phyloP scores from a whole-genome alignment of 306 rosid species.

The Mimosa pudica region DNA sequence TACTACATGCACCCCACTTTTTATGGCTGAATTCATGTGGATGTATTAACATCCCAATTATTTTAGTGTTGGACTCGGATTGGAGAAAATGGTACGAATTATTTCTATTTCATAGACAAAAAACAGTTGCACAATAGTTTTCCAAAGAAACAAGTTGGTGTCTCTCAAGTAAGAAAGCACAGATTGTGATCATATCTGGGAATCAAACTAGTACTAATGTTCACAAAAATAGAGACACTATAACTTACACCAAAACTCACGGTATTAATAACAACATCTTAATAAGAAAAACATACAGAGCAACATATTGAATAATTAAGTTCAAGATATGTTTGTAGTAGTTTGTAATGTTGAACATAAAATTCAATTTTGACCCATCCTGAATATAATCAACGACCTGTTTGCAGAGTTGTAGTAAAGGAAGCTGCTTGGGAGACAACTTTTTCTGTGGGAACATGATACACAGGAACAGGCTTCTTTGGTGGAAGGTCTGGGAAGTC shows the following conservation, averaged over 20 bases:
- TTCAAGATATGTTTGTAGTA: background rate
- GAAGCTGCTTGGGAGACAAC: background rate
- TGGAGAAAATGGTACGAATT: background rate
- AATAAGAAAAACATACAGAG: background rate
- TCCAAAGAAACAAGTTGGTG: background rate
- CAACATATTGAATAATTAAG: background rate
- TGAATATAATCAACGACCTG: background rate
- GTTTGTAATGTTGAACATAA: background rate
- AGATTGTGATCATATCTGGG: background rate
- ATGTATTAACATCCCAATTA: background rate
- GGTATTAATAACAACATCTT: background rate
- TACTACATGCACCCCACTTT: background rate
- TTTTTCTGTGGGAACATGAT: background rate
- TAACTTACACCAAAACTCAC: background rate
- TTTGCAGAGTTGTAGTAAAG: background rate
- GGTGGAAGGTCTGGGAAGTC: constrained; percentile 30
- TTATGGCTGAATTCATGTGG: background rate
- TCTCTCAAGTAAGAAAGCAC: background rate
- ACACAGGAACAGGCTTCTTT: constrained; percentile 21
- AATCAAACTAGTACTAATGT: background rate
- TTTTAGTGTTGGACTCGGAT: background rate
- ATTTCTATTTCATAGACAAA: background rate
- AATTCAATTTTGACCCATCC: background rate
- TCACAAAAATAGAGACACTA: background rate
- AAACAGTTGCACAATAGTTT: background rate